A percentile compares a stretch with the other conserved stretches of the same genome.
phyloP scores from a whole-genome alignment of 768 basidiomycete species.

The Tulasnella sp. region DNA sequence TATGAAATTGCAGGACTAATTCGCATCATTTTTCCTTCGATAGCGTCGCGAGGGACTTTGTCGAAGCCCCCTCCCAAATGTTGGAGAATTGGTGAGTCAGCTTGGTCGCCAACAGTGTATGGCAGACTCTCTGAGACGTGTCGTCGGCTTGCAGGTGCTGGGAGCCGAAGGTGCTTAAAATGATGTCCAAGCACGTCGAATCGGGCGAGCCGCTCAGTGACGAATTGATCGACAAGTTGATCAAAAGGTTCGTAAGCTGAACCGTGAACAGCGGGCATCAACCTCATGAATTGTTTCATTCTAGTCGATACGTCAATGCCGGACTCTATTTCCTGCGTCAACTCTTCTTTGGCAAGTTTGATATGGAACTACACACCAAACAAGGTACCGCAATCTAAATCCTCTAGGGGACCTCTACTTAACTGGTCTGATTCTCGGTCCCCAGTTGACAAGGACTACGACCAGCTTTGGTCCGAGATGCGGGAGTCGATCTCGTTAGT shows the following conservation, averaged over 20 bases:
- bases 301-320: conserved; percentile 64
- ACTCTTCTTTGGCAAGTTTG: conserved; percentile 77
- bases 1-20: neutral
- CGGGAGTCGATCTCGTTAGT: conserved; percentile 67
- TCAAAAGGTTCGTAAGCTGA: conserved; percentile 55
- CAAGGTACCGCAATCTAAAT: conserved; percentile 44
- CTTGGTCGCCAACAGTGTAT: neutral
- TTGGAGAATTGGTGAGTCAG: conserved; percentile 72
- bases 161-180: conserved; percentile 69
- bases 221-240: conserved; percentile 72
- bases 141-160: conserved; percentile 52
- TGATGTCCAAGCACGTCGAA: conserved; percentile 78
- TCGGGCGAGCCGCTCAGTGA: conserved; percentile 64
- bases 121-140: neutral
- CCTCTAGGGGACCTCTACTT: neutral
- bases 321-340: conserved; percentile 80
- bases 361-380: conserved; percentile 68
- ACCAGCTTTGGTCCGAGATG: conserved; percentile 71
- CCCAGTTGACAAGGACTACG: conserved; percentile 63
- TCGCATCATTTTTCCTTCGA: conserved; percentile 27
- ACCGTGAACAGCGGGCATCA: neutral
- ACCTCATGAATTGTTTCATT: neutral
- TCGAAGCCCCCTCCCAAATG: conserved; percentile 90
- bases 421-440: conserved; percentile 7
- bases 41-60: conserved; percentile 71